Conservation (phyloP, 2,329 filamentous ascomycete species). For the Cercospora sesami region DNA sequence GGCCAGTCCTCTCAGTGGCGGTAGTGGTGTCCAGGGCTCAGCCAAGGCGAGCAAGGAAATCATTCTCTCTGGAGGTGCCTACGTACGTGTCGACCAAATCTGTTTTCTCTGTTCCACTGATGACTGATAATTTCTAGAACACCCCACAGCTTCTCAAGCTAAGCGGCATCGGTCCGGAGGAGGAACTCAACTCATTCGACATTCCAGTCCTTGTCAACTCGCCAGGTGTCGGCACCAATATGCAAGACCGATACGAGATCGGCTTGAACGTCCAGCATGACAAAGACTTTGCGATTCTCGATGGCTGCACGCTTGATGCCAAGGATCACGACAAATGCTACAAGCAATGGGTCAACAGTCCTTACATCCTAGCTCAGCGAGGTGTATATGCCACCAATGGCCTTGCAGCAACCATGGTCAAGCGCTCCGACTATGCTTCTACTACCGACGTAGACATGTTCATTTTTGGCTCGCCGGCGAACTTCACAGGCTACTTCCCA, state of each 20-base stretch:
- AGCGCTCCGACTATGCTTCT: slow-evolving; percentile 42
- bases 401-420: slow-evolving; percentile 52
- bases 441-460: slow-evolving; percentile 55
- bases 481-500: slow-evolving; percentile 59
- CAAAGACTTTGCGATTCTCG: slow-evolving; percentile 41
- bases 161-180: slow-evolving; percentile 60
- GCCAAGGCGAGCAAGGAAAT: slow-evolving; percentile 49
- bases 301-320: slow-evolving; percentile 44
- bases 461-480: slow-evolving; percentile 56
- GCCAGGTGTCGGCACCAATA: slow-evolving; percentile 63
- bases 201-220: slow-evolving; percentile 59
- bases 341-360: slow-evolving; percentile 45
- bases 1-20: slow-evolving; percentile 40
- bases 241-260: slow-evolving; percentile 62
- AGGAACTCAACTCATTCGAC: slow-evolving; percentile 53
- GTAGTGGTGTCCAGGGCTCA: slow-evolving; percentile 42
- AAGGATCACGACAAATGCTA: slow-evolving; percentile 44
- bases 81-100: slow-evolving; percentile 30
- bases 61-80: slow-evolving; percentile 56
- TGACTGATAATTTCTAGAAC: slow-evolving; percentile 41
- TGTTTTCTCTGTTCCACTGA: not conserved
- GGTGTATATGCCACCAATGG: slow-evolving; percentile 54
- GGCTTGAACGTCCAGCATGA: slow-evolving; percentile 51
- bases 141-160: slow-evolving; percentile 66
- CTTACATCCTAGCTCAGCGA: slow-evolving; percentile 38